phyloP scores from a whole-genome alignment of 345 rosid genomes.

The Salix dunnii region DNA sequence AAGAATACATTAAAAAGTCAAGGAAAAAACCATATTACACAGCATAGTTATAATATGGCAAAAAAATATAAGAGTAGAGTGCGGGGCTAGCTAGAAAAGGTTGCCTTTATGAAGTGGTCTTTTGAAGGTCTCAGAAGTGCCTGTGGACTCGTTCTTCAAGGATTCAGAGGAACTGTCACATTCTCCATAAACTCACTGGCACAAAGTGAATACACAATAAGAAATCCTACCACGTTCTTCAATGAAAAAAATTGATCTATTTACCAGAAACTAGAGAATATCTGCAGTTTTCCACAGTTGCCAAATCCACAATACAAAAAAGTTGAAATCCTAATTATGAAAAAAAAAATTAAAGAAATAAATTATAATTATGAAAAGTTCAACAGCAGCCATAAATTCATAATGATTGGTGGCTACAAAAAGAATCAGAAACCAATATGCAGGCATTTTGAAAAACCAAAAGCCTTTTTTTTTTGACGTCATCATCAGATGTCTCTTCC shows the following conservation, averaged over 20 bases:
- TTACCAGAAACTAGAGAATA: background rate
- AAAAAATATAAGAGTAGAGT: background rate
- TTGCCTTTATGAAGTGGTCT: conserved; percentile 72
- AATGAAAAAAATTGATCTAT: background rate
- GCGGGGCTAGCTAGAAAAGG: background rate
- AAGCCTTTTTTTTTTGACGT: background rate
- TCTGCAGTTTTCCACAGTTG: background rate
- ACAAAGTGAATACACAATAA: conserved; percentile 19
- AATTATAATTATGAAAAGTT: background rate
- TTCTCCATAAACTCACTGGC: conserved; percentile 72
- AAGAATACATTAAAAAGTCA: background rate
- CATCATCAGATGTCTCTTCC: background rate
- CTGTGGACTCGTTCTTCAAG: conserved; percentile 48
- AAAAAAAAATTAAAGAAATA: background rate
- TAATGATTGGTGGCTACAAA: background rate
- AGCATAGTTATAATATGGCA: background rate
- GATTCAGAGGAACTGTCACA: conserved; percentile 45
- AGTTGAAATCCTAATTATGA: background rate
- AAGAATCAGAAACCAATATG: background rate
- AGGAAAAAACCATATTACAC: background rate
- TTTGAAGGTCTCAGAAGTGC: conserved; percentile 48
- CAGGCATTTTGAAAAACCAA: background rate
- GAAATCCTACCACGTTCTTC: background rate
- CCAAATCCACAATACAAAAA: background rate
- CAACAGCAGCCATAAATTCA: background rate